These are phyloP conservation scores for Apodospora peruviana DNA, from an alignment of 495 filamentous ascomycete genomes.

Conservation along the genomic window DNA sequence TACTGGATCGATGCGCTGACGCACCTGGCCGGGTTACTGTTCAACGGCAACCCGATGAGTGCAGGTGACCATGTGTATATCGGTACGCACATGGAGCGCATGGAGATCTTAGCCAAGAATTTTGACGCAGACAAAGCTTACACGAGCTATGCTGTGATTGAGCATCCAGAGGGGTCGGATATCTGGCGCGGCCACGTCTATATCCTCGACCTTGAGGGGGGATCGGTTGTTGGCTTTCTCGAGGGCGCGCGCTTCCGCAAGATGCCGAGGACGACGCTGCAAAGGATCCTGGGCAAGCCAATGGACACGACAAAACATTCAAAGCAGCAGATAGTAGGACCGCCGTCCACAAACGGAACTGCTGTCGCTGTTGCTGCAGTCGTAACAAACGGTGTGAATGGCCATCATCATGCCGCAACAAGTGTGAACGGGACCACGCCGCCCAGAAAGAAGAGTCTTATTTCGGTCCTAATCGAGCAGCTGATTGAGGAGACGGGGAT, in stretches of 20 bases:
- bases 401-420: no score
- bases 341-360: neutral
- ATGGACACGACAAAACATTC: no score
- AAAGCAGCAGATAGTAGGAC: no score
- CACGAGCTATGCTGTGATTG: neutral
- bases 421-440: neutral
- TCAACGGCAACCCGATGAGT: slow-evolving; percentile 43
- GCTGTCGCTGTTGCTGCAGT: neutral
- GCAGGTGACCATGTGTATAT: neutral
- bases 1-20: slow-evolving; percentile 58
- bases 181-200: neutral
- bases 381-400: neutral
- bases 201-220: neutral
- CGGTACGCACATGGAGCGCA: neutral
- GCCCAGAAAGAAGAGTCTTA: neutral
- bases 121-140: neutral
- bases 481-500: neutral
- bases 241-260: neutral
- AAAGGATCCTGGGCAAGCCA: neutral
- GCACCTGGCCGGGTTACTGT: slow-evolving; percentile 58
- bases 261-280: neutral
- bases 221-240: neutral
- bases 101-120: neutral
- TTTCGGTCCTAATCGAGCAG: neutral
- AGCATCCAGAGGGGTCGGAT: neutral